These are phyloP conservation scores for Kwoniella shivajii DNA, from an alignment of 1,284 basidiomycete species.

Conservation along the genomic window DNA sequence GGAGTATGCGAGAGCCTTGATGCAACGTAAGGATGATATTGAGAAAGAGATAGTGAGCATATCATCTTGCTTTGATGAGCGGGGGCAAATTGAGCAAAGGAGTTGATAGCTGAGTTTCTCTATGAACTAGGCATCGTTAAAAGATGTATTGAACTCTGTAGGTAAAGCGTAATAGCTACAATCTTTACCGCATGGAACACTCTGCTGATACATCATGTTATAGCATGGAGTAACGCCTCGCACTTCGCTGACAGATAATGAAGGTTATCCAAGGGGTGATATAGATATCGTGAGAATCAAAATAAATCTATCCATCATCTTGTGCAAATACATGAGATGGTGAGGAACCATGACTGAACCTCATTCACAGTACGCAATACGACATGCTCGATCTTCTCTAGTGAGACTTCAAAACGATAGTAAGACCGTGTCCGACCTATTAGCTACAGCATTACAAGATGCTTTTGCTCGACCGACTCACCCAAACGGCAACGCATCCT, in stretches of 20 bases:
- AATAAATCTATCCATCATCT: background rate
- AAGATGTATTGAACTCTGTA: constrained; percentile 39
- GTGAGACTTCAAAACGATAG: constrained; percentile 71
- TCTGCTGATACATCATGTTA: constrained; percentile 6
- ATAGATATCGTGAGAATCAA: constrained; percentile 61
- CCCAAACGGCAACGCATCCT: constrained; percentile 1
- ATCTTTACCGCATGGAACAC: background rate
- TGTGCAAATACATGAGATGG: background rate
- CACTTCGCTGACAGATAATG: constrained; percentile 73
- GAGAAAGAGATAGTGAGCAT: constrained; percentile 48
- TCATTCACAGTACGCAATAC: constrained; percentile 63
- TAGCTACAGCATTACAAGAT: constrained; percentile 66
- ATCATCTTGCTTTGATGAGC: background rate
- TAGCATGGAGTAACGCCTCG: constrained; percentile 42
- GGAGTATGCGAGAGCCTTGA: constrained; percentile 49
- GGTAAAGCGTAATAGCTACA: too few species aligned
- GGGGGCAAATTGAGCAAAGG: background rate
- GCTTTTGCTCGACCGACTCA: constrained; percentile 58
- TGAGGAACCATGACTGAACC: too few species aligned
- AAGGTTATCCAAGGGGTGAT: constrained; percentile 78
- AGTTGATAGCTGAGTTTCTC: background rate
- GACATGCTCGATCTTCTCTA: constrained; percentile 60
- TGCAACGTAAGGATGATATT: constrained; percentile 51
- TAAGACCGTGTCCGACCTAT: constrained; percentile 64
- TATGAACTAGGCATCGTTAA: constrained; percentile 33